phyloP scores from a whole-genome alignment of 129 eudicot genomes.

The Escallonia rubra region DNA sequence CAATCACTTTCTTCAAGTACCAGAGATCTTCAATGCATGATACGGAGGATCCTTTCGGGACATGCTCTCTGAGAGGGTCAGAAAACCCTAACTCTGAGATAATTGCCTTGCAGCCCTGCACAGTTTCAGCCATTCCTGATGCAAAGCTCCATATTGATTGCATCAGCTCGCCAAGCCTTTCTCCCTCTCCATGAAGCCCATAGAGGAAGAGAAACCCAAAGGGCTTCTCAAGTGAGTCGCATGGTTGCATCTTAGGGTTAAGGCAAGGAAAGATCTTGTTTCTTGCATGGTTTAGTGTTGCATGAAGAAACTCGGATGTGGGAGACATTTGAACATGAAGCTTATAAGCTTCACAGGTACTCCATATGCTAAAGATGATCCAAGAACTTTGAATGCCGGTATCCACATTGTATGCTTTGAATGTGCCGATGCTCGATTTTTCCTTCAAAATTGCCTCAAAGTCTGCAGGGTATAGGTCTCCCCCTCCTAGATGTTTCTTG shows the following conservation, averaged over 20 bases:
- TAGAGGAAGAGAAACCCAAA: conserved; percentile 23
- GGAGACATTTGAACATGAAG: not conserved
- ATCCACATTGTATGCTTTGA: conserved; percentile 5
- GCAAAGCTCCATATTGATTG: conserved; percentile 19
- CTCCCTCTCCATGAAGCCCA: conserved; percentile 28
- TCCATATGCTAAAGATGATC: conserved; percentile 28
- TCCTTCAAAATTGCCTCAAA: conserved; percentile 16
- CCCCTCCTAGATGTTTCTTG: not conserved
- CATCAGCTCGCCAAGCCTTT: conserved; percentile 14
- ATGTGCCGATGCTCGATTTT: conserved; percentile 21
- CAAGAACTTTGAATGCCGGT: conserved; percentile 11
- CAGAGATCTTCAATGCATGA: conserved; percentile 23
- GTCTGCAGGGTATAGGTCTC: conserved; percentile 19
- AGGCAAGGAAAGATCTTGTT: conserved; percentile 17
- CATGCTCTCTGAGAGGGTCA: conserved; percentile 14
- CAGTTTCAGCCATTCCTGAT: conserved; percentile 5
- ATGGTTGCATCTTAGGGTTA: conserved; percentile 2
- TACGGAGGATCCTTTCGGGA: not conserved
- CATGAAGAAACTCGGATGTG: not conserved
- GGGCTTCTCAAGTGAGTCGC: conserved; percentile 7
- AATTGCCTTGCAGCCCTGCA: conserved; percentile 16
- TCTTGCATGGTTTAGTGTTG: conserved; percentile 2
- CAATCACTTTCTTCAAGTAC: conserved; percentile 11
- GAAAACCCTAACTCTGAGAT: conserved; percentile 15
- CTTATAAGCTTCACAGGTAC: conserved; percentile 15